Conservation (phyloP, 495 filamentous ascomycete genomes). For the Aspergillus carlsbadensis region DNA sequence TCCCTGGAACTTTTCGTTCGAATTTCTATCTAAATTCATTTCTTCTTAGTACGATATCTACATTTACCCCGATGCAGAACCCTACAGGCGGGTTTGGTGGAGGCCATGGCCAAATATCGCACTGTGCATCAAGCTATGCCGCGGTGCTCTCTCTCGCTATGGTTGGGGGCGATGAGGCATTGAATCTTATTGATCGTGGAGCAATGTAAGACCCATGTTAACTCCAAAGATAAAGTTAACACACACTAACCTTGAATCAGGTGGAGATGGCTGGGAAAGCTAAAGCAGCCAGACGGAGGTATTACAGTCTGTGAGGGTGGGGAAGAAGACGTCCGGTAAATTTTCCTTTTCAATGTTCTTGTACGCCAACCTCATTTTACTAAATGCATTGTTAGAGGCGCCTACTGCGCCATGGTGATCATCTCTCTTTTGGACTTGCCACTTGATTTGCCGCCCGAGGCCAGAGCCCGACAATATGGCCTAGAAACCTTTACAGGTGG, state of each 20-base stretch:
- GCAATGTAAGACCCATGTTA: slow-evolving; percentile 57
- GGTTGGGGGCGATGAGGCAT: slow-evolving; percentile 70
- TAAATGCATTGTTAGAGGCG: slow-evolving; percentile 57
- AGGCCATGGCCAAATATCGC: slow-evolving; percentile 84
- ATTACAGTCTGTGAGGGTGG: slow-evolving; percentile 79
- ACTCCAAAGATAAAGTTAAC: not conserved
- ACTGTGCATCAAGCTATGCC: slow-evolving; percentile 86
- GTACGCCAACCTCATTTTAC: slow-evolving; percentile 7
- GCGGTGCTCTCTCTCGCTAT: slow-evolving; percentile 73
- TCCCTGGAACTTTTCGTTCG: not conserved
- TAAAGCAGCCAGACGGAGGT: slow-evolving; percentile 83
- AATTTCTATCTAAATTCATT: slow-evolving; percentile 8
- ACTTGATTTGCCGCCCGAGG: slow-evolving; percentile 67
- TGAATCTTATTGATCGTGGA: slow-evolving; percentile 73
- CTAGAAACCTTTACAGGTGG: slow-evolving; percentile 59
- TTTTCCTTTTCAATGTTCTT: slow-evolving; percentile 4
- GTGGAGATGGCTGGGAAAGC: slow-evolving; percentile 79
- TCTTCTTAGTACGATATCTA: slow-evolving; percentile 58
- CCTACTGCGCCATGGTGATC: slow-evolving; percentile 83
- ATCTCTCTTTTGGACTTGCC: slow-evolving; percentile 82
- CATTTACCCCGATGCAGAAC: slow-evolving; percentile 80
- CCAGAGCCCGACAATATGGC: slow-evolving; percentile 46
- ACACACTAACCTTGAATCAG: slow-evolving; percentile 33
- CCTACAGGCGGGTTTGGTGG: slow-evolving; percentile 85
- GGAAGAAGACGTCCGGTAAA: slow-evolving; percentile 87